Conservation (phyloP, 768 basidiomycete genomes). For the Rhizopogon roseolus region DNA sequence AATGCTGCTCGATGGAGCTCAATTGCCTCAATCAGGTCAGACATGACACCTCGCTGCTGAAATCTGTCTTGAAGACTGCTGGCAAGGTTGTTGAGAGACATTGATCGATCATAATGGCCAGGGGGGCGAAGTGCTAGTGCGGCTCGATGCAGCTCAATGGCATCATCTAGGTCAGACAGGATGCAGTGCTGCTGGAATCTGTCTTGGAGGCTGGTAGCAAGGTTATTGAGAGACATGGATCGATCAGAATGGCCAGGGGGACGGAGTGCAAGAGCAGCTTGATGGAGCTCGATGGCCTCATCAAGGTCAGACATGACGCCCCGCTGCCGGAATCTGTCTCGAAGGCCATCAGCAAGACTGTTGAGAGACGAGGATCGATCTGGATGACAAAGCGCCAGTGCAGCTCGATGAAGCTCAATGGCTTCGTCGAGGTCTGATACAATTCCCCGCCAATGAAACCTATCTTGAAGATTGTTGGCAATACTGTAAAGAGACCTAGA, state of each 20-base stretch:
- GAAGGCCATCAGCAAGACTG: neutral
- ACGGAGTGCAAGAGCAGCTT: neutral
- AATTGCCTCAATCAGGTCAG: constrained; percentile 10
- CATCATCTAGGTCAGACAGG: neutral
- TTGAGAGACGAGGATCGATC: neutral
- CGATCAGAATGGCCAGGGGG: neutral
- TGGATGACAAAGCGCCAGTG: neutral
- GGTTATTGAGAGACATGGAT: constrained; percentile 5
- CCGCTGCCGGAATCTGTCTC: neutral
- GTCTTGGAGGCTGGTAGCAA: neutral
- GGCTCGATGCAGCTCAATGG: neutral
- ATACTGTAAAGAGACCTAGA: constrained; percentile 9
- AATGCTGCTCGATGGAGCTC: neutral
- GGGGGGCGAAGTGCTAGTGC: neutral
- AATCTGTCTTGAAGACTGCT: constrained; percentile 4
- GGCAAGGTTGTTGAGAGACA: neutral
- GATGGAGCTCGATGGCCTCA: neutral
- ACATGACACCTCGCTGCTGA: neutral
- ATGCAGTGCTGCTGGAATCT: neutral
- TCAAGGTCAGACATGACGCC: neutral
- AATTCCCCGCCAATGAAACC: neutral
- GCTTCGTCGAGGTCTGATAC: neutral
- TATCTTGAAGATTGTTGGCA: neutral
- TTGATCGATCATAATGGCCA: neutral
- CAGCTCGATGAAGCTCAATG: neutral